Conservation (phyloP, 805 yeast species). For the Limtongozyma cylindracea region DNA sequence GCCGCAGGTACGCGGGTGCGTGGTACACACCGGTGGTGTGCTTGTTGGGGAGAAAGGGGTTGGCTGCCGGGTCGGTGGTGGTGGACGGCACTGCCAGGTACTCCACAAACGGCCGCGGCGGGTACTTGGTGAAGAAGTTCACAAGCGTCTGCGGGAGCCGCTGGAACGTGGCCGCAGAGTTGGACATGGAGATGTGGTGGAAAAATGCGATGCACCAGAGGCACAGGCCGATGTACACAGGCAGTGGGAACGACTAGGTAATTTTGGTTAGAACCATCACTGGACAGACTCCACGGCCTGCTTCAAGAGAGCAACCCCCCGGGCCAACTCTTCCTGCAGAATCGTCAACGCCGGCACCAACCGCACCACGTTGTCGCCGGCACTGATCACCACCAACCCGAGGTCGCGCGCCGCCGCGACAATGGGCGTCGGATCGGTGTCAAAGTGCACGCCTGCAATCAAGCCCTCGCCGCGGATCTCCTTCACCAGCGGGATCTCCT, state of each 20-base stretch:
- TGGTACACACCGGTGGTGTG: slow-evolving; percentile 68
- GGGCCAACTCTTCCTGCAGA: slow-evolving; percentile 34
- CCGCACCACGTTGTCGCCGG: slow-evolving; percentile 79
- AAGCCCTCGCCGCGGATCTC: slow-evolving; percentile 79
- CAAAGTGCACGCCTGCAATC: slow-evolving; percentile 61
- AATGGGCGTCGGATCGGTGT: slow-evolving; percentile 17
- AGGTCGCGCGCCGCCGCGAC: slow-evolving; percentile 45
- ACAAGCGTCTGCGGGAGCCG: slow-evolving; percentile 48
- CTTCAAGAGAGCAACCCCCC: slow-evolving; percentile 51
- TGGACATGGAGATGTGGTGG: too few species aligned
- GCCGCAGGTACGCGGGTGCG: slow-evolving; percentile 50
- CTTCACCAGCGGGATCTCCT: slow-evolving; percentile 26
- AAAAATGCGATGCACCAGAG: too few species aligned
- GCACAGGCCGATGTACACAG: too few species aligned
- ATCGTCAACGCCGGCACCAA: slow-evolving; percentile 84
- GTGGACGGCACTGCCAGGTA: slow-evolving; percentile 42
- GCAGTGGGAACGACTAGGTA: too few species aligned
- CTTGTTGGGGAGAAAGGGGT: slow-evolving; percentile 71
- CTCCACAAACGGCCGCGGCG: slow-evolving; percentile 55
- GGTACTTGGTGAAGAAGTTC: slow-evolving; percentile 56
- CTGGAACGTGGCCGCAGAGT: too few species aligned
- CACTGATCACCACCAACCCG: slow-evolving; percentile 71
- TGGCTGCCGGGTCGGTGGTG: slow-evolving; percentile 43
- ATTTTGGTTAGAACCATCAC: too few species aligned
- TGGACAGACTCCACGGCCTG: slow-evolving; percentile 15